phyloP scores from a whole-genome alignment of 805 yeast genomes.

The Ogataea pilisensis region DNA sequence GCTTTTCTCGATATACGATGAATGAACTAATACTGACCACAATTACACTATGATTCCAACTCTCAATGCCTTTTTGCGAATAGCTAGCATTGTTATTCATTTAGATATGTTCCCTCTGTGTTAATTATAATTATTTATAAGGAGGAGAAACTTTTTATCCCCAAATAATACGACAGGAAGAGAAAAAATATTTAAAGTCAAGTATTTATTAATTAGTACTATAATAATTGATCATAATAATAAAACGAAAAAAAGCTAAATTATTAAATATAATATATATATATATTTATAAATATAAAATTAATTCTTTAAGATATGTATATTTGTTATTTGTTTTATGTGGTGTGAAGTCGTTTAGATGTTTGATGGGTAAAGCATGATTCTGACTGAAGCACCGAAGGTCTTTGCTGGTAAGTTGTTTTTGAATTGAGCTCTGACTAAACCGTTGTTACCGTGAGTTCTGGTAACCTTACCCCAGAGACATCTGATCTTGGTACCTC shows the following conservation, averaged over 20 bases:
- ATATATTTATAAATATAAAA: conserved; percentile 5
- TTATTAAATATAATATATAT: conserved; percentile 4
- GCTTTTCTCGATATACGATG: too few species aligned
- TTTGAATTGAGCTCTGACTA: conserved; percentile 98
- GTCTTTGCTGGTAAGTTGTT: conserved; percentile 99
- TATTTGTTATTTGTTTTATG: background rate
- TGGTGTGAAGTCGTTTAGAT: conserved; percentile 56
- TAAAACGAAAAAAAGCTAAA: conserved; percentile 1
- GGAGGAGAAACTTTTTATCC: too few species aligned
- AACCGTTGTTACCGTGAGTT: conserved; percentile 98
- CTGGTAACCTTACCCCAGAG: conserved; percentile 99
- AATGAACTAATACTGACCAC: too few species aligned
- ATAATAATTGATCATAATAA: background rate
- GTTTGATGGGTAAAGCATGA: conserved; percentile 99
- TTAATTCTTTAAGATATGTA: conserved; percentile 5
- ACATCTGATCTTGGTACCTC: conserved; percentile 99
- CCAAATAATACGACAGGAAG: too few species aligned
- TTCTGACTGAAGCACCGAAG: conserved; percentile 99
- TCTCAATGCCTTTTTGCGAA: too few species aligned
- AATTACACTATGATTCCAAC: too few species aligned
- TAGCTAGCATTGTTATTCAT: too few species aligned
- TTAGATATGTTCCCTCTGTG: too few species aligned
- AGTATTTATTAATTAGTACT: too few species aligned
- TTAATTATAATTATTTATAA: too few species aligned
- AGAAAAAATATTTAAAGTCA: too few species aligned